phyloP scores from a whole-genome alignment of 1,284 basidiomycete genomes.

The Puccinia hordei region DNA sequence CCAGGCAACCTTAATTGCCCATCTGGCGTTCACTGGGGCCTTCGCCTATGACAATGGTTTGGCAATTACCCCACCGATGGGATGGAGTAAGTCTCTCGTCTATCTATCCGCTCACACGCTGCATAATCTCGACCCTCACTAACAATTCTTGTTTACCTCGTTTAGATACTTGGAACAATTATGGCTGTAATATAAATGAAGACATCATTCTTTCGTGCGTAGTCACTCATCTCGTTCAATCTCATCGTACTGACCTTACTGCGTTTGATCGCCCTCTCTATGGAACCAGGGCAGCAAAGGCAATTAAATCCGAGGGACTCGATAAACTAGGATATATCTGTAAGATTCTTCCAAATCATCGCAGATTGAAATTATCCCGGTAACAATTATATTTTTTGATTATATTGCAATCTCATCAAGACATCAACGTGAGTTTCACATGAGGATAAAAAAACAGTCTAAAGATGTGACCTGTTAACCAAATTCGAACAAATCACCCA shows the following conservation, averaged over 20 bases:
- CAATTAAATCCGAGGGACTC: conserved; percentile 39
- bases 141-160: neutral
- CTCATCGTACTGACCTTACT: neutral
- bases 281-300: conserved; percentile 29
- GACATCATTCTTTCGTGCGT: conserved; percentile 54
- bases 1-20: neutral
- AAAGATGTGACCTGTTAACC: neutral
- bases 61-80: conserved; percentile 39
- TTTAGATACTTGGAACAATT: conserved; percentile 57
- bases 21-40: conserved; percentile 7
- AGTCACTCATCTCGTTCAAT: neutral
- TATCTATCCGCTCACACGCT: neutral
- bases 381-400: conserved; percentile 51
- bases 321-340: conserved; percentile 42
- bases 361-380: neutral
- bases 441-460: too few relatives aligned
- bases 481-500: neutral
- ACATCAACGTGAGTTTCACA: conserved; percentile 33
- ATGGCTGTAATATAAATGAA: conserved; percentile 58
- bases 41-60: conserved; percentile 38
- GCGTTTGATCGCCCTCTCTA: neutral
- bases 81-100: conserved; percentile 35
- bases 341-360: neutral
- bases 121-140: neutral
- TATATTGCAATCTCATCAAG: neutral